Conservation (phyloP, 495 filamentous ascomycete species). For the Evernia prunastri region DNA sequence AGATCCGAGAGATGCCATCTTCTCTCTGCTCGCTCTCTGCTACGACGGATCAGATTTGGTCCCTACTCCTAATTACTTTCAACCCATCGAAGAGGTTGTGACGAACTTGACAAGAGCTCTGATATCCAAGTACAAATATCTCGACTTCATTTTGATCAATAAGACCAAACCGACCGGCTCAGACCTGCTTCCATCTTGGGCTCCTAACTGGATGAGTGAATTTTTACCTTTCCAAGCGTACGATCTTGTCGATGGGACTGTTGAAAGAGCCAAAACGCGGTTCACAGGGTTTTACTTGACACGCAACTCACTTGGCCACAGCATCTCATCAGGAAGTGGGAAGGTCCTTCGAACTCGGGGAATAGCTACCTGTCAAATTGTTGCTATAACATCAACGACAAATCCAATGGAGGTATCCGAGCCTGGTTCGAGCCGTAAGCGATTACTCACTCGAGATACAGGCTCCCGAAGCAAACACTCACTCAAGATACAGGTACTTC, state of each 20-base stretch:
- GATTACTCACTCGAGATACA: too few relatives aligned
- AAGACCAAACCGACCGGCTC: background rate
- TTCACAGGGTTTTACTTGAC: conserved; percentile 9
- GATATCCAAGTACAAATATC: background rate
- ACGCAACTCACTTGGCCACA: background rate
- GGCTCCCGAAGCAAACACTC: too few relatives aligned
- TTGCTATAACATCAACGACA: conserved; percentile 7
- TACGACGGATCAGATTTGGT: conserved; percentile 11
- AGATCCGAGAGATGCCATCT: conserved; percentile 11
- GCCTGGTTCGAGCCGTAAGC: background rate
- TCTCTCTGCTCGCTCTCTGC: conserved; percentile 10
- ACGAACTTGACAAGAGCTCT: conserved; percentile 10
- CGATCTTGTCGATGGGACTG: background rate
- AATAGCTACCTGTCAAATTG: background rate
- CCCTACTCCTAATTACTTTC: conserved; percentile 1
- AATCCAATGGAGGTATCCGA: background rate
- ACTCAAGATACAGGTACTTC: too few relatives aligned
- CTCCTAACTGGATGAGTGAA: conserved; percentile 5
- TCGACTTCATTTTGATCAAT: conserved; percentile 10
- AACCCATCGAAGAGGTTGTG: background rate
- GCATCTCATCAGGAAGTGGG: background rate
- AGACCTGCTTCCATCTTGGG: conserved; percentile 11
- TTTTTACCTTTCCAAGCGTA: background rate
- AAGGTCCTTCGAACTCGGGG: conserved; percentile 8
- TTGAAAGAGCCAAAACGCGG: background rate